Evolutionary conservation across 371 early-diverging fungal genomes (phyloP).

Genomic region (Umbelopsis sp.): DNA sequence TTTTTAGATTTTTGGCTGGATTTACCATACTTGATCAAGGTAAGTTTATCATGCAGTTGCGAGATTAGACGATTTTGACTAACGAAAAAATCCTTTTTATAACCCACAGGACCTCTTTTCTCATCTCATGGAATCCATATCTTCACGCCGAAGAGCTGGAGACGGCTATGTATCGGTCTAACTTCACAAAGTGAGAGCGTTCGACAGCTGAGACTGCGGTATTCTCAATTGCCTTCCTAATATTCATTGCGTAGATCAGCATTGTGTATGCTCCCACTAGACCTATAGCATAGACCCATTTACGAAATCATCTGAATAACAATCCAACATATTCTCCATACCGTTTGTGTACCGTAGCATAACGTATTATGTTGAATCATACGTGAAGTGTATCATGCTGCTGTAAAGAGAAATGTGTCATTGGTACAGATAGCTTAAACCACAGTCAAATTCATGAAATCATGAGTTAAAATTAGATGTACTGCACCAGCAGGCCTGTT

Average conservation of each 20-base stretch:
- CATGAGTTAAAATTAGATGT: too few species aligned
- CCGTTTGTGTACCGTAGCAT: too few species aligned
- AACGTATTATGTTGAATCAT: too few species aligned
- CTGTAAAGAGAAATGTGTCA: too few species aligned
- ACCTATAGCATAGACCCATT: slow-evolving; percentile 5
- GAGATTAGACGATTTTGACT: too few species aligned
- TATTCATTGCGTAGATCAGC: neutral
- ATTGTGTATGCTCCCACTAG: neutral
- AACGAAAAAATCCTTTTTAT: neutral
- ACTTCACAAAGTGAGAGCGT: neutral
- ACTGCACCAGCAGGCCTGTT: too few species aligned
- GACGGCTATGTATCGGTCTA: slow-evolving; percentile 56
- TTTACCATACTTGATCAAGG: slow-evolving; percentile 51
- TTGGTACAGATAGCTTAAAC: too few species aligned
- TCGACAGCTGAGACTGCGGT: neutral
- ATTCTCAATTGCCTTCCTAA: neutral
- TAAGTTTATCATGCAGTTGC: neutral
- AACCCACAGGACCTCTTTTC: slow-evolving; percentile 42
- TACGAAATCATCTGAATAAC: neutral
- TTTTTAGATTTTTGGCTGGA: slow-evolving; percentile 53
- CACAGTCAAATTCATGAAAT: too few species aligned
- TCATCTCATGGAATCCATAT: slow-evolving; percentile 46
- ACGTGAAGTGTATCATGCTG: too few species aligned
- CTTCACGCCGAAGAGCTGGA: slow-evolving; percentile 49
- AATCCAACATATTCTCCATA: too few species aligned